Base-by-base conservation (phyloP, 129 eudicot species). In the Flaveria sonorensis region DNA sequence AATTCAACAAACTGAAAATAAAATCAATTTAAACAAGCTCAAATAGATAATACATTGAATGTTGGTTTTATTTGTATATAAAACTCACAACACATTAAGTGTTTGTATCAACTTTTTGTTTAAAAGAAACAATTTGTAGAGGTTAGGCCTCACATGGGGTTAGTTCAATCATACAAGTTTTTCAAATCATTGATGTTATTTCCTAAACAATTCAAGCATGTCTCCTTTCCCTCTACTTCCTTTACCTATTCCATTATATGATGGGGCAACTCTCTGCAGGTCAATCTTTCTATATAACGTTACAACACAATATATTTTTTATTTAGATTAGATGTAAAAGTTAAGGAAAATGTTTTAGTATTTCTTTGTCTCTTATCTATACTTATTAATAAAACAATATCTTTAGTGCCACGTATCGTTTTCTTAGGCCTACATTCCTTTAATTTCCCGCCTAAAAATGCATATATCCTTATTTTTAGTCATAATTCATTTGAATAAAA, bases 191-290 rank as follows among this genome's bases (percentile, higher is more conserved):
- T 80, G 60, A 73, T 80, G 77, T 47, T 72, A 50, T 77, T 51
- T 23, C 82, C 82, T 79, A 71, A 79, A 79, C 67, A 71, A 79
- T 71, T 79, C 73, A 71, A 79, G 36, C 78, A 72, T 79, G 78
- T 79, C 78, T 56, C 83, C 67, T 64, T 65, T 4, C 42, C 73
- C 6, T 77, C 74, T 56, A 77, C 57, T 71, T 48, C 48, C 48
- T 61, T 48, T 79, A 65, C 81, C 81, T 73, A 55, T 42, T 42
- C 19, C 60, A 75, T 10, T 53, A 55, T 50, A 75, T 65, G 71
- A 78, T 28, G 61, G 80, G 82, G 82, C 71, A 70, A 66, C 68
- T 72, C 23, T 51, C 30, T 72, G 59, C 40, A 72, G 73, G 79
- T 79, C 83, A 79, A 64, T 72, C 39, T 79, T 51, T 63, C 46